Conservation (phyloP, 192 early-diverging fungal genomes). For the Coemansia sp. region DNA sequence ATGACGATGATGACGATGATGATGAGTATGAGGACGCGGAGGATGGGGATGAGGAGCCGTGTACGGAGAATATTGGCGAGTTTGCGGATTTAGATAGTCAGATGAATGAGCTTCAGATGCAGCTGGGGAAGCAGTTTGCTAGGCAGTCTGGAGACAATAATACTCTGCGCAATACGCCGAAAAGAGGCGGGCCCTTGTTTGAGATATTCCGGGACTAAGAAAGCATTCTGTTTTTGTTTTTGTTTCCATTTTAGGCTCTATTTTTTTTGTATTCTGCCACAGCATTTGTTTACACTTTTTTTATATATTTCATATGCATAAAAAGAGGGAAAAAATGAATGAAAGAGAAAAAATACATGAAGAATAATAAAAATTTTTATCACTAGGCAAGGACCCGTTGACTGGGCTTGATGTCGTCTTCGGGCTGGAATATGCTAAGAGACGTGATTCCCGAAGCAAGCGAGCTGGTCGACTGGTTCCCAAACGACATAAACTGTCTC, state of each 20-base stretch:
- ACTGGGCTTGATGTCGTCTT: not conserved
- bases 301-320: not conserved
- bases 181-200: not conserved
- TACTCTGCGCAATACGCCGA: not conserved
- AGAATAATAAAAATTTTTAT: not conserved
- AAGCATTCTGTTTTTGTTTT: not conserved
- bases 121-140: constrained; percentile 19
- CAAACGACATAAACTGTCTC: not conserved
- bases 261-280: too few species aligned
- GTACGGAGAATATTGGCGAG: constrained; percentile 51
- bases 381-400: not conserved
- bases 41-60: constrained; percentile 43
- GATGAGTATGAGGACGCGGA: constrained; percentile 32
- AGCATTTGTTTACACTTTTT: not conserved
- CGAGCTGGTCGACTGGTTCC: not conserved
- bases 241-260: not conserved
- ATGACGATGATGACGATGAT: constrained; percentile 18
- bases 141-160: not conserved
- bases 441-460: not conserved
- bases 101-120: constrained; percentile 48
- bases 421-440: not conserved
- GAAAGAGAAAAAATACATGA: not conserved
- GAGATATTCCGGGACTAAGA: constrained; percentile 6
- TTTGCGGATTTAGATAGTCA: constrained; percentile 43
- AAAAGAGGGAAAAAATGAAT: not conserved